phyloP scores from a whole-genome alignment of 345 rosid species.

The Zanthoxylum bungeanum region DNA sequence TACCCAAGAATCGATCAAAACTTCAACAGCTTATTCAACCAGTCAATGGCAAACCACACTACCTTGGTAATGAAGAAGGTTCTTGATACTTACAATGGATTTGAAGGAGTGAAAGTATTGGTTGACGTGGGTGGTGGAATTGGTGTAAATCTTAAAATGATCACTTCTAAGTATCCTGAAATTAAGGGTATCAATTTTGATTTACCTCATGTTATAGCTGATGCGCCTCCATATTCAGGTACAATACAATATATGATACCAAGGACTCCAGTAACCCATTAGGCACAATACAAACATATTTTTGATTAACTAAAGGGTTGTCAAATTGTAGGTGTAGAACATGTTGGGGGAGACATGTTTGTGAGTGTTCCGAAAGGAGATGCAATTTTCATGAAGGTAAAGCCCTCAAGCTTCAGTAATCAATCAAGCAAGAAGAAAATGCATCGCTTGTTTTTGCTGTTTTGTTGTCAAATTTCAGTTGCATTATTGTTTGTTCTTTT shows the following conservation, averaged over 20 bases:
- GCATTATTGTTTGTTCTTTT: too few relatives aligned
- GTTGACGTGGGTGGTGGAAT: not conserved
- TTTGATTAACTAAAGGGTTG: too few relatives aligned
- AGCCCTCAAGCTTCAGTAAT: too few relatives aligned
- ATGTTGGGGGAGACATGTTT: constrained; percentile 74
- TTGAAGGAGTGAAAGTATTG: not conserved
- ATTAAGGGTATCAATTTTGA: too few relatives aligned
- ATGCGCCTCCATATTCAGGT: constrained; percentile 34
- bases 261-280: too few relatives aligned
- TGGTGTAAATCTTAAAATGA: too few relatives aligned
- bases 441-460: not conserved
- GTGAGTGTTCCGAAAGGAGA: too few relatives aligned
- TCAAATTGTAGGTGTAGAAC: constrained; percentile 77
- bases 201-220: constrained; percentile 24
- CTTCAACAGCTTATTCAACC: constrained; percentile 25
- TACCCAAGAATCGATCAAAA: constrained; percentile 24
- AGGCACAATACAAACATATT: too few relatives aligned
- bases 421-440: too few relatives aligned
- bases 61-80: constrained; percentile 17
- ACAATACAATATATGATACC: not conserved
- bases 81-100: not conserved
- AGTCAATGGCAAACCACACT: constrained; percentile 26
- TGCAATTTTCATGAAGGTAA: constrained; percentile 80
- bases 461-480: too few relatives aligned
- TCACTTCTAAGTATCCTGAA: too few relatives aligned